Evolutionary conservation across 208 protist genomes (phyloP), one percentile per base, ranked within the genome.

Genomic region (Trypanosoma avium): DNA sequence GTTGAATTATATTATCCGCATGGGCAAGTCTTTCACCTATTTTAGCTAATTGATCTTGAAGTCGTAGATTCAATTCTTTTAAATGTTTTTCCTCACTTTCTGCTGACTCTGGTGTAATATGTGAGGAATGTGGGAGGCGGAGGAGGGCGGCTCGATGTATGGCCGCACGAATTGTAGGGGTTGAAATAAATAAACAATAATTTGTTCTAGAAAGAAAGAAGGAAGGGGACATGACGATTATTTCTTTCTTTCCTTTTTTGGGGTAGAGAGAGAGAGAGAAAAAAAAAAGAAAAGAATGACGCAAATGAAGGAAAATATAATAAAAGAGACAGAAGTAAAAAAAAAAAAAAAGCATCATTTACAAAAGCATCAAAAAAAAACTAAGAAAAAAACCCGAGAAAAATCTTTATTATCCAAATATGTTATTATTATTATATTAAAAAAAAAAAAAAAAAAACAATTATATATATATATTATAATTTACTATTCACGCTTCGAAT

Each of bases 401-500:
- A n/a, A n/a, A n/a, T n/a, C n/a, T n/a, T n/a, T n/a, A n/a, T n/a
- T n/a, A n/a, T n/a, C n/a, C n/a, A n/a, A n/a, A n/a, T n/a, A n/a
- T n/a, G n/a, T n/a, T n/a, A n/a, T n/a, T n/a, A n/a, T n/a, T n/a
- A n/a, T n/a, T n/a, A 5, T 13, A 38, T 13, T 13, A 38, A 38
- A 38, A 38, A 38, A 38, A 38, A 38, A 38, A 38, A 38, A 38
- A 38, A 38, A 38, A 10, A 38, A 38, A 38, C 10, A 38, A 38
- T 38, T 38, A 13, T 10, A 38, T 13, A 5, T 38, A 13, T 10
- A 38, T 38, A 13, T 38, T 10, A 38, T 38, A 13, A 10, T 52
- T 52, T 33, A 60, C 35, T 56, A n/a, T 15, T 32, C 50, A n/a
- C 47, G 53, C 15, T 82, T 66, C 47, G 70, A 73, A 19, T 65